Conservation (phyloP, 441 rosid species). For the Populus hybrid region DNA sequence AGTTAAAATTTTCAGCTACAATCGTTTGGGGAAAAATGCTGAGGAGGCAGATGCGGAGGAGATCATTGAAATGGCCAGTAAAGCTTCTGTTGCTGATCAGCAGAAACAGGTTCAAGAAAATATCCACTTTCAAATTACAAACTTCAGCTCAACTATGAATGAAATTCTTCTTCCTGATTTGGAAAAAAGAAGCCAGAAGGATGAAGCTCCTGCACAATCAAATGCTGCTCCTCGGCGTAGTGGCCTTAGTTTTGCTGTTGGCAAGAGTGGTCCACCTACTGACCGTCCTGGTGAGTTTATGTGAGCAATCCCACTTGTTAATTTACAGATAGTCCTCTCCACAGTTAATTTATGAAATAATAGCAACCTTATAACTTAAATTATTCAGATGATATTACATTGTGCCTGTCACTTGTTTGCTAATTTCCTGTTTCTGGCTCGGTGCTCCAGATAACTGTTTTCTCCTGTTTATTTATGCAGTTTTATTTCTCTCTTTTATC, state of each 20-base stretch:
- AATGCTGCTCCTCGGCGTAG: slow-evolving; percentile 45
- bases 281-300: slow-evolving; percentile 44
- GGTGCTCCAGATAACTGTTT: background rate
- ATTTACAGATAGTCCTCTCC: background rate
- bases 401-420: background rate
- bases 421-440: background rate
- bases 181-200: slow-evolving; percentile 16
- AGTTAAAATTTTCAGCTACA: slow-evolving; percentile 46
- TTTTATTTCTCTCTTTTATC: background rate
- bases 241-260: slow-evolving; percentile 78
- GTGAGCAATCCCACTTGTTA: slow-evolving; percentile 1
- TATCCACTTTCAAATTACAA: slow-evolving; percentile 56
- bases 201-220: slow-evolving; percentile 29
- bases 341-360: background rate
- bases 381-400: background rate
- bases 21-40: slow-evolving; percentile 68
- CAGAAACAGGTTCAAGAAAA: slow-evolving; percentile 81
- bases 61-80: slow-evolving; percentile 74
- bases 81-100: slow-evolving; percentile 69
- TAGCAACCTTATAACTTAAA: background rate
- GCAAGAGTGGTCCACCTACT: slow-evolving; percentile 33
- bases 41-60: slow-evolving; percentile 78
- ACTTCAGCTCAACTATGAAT: slow-evolving; percentile 60
- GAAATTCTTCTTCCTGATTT: slow-evolving; percentile 50
- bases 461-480: background rate